A percentile compares a stretch with the other conserved stretches of the same genome.
These are phyloP conservation scores for Penicillium odoratum DNA, from an alignment of 495 filamentous ascomycete genomes.

Conservation along the genomic window DNA sequence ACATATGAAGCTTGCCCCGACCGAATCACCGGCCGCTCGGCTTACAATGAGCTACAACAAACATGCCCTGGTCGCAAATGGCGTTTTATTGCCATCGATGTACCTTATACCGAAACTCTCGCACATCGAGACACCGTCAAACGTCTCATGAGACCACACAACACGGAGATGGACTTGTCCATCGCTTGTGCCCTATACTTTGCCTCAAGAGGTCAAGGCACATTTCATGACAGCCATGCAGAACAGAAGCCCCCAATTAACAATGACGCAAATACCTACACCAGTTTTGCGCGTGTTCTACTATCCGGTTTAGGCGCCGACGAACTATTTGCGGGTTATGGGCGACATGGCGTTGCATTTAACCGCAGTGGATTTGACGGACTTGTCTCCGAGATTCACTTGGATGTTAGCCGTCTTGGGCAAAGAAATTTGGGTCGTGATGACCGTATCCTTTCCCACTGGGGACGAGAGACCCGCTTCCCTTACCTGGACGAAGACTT, in stretches of 20 bases:
- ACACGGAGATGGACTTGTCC: slow-evolving; percentile 99
- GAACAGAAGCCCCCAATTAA: background rate
- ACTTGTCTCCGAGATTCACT: slow-evolving; percentile 77
- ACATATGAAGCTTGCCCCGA: slow-evolving; percentile 86
- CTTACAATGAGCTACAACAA: slow-evolving; percentile 67
- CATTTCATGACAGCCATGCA: slow-evolving; percentile 6
- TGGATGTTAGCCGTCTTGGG: slow-evolving; percentile 84
- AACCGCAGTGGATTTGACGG: slow-evolving; percentile 62
- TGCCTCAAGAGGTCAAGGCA: slow-evolving; percentile 75
- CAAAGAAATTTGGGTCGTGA: slow-evolving; percentile 93
- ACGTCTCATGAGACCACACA: slow-evolving; percentile 83
- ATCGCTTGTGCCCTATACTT: slow-evolving; percentile 93
- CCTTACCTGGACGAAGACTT: slow-evolving; percentile 89
- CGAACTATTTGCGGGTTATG: slow-evolving; percentile 93
- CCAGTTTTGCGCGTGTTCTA: slow-evolving; percentile 75
- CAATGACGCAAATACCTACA: slow-evolving; percentile 44
- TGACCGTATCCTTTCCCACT: slow-evolving; percentile 85
- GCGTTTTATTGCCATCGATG: slow-evolving; percentile 79
- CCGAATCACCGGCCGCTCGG: slow-evolving; percentile 77
- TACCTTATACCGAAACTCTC: slow-evolving; percentile 75
- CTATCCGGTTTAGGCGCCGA: slow-evolving; percentile 94
- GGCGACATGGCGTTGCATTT: slow-evolving; percentile 78
- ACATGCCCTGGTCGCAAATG: slow-evolving; percentile 74
- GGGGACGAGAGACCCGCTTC: slow-evolving; percentile 88
- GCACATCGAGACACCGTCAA: slow-evolving; percentile 68